phyloP scores from a whole-genome alignment of 1,284 basidiomycete genomes.

The Filobasidium uniguttulatum region DNA sequence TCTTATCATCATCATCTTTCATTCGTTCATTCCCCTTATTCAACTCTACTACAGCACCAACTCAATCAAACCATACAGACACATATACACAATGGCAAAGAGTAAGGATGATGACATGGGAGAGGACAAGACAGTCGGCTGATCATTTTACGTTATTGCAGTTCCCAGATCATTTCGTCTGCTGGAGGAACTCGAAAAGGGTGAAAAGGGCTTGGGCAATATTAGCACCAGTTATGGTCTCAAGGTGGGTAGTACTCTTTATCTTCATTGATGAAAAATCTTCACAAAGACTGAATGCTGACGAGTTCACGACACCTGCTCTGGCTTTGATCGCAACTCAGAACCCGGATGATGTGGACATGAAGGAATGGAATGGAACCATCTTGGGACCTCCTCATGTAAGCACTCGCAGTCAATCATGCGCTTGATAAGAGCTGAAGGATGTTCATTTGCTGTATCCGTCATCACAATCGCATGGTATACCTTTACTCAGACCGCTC shows the following conservation, averaged over 20 bases:
- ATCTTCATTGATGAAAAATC: neutral
- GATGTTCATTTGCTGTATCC: conserved; percentile 43
- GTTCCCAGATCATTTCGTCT: conserved; percentile 94
- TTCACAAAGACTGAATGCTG: neutral
- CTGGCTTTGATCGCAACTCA: conserved; percentile 10
- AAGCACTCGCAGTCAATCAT: conserved; percentile 33
- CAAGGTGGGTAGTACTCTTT: conserved; percentile 39
- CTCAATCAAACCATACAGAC: too few species aligned
- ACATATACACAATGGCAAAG: too few species aligned
- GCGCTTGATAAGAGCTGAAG: conserved; percentile 15
- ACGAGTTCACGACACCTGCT: too few species aligned
- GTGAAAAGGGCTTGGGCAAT: conserved; percentile 98
- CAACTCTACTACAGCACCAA: too few species aligned
- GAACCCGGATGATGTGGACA: conserved; percentile 83
- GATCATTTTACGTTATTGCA: conserved; percentile 36
- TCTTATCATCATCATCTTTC: too few species aligned
- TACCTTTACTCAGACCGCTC: conserved; percentile 54
- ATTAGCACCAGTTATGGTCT: conserved; percentile 92
- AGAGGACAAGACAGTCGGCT: too few species aligned
- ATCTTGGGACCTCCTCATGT: conserved; percentile 97
- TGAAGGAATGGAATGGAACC: conserved; percentile 98
- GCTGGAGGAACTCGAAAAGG: conserved; percentile 95
- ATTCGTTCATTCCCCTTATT: too few species aligned
- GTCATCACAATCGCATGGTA: conserved; percentile 31
- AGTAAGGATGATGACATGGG: too few species aligned